Conservation (phyloP, 495 filamentous ascomycete species). For the Podospora fimiseda region DNA sequence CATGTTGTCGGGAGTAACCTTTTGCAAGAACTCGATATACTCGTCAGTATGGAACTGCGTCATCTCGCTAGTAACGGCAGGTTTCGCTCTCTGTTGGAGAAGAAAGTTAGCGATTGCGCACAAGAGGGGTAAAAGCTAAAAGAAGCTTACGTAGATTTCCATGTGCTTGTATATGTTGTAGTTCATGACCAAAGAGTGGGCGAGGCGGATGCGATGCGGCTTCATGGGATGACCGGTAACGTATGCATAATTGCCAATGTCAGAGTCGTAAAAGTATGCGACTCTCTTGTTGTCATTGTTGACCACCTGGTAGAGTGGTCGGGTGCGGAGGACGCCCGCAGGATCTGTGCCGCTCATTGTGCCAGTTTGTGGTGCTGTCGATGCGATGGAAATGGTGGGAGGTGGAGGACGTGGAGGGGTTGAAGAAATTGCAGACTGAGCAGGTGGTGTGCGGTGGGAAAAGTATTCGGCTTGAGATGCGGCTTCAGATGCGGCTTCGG, state of each 20-base stretch:
- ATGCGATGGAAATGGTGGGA: neutral
- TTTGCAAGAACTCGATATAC: slow-evolving; percentile 95
- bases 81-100: slow-evolving; percentile 75
- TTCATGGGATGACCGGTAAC: slow-evolving; percentile 99
- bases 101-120: neutral
- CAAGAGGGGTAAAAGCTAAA: neutral
- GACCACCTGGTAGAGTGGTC: slow-evolving; percentile 25
- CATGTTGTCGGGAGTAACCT: slow-evolving; percentile 99
- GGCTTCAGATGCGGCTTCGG: too few species aligned
- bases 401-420: neutral
- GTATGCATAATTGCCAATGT: slow-evolving; percentile 96
- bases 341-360: slow-evolving; percentile 22
- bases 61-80: slow-evolving; percentile 93
- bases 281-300: slow-evolving; percentile 57
- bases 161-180: slow-evolving; percentile 97
- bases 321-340: slow-evolving; percentile 29
- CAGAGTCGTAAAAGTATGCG: slow-evolving; percentile 96
- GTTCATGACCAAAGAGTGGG: slow-evolving; percentile 97
- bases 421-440: neutral
- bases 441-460: neutral
- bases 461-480: too few species aligned
- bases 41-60: slow-evolving; percentile 99
- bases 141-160: slow-evolving; percentile 84
- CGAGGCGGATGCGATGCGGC: slow-evolving; percentile 93
- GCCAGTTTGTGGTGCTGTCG: too few species aligned